Evolutionary conservation across 768 basidiomycete genomes (phyloP).

Genomic region (Boletales sp.): DNA sequence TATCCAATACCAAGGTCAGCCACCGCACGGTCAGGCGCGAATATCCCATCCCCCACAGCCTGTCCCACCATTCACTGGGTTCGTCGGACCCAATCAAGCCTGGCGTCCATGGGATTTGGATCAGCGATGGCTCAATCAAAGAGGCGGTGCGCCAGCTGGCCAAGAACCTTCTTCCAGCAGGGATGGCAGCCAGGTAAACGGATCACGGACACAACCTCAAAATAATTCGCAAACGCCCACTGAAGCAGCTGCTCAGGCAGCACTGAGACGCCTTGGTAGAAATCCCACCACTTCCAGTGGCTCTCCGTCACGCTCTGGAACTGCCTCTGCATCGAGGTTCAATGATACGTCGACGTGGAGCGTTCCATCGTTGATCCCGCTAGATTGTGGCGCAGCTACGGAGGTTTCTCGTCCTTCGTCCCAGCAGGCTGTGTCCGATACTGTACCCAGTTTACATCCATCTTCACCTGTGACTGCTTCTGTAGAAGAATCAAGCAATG

Average conservation of each 20-base stretch:
- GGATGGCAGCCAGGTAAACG: not conserved
- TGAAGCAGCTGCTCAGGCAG: conserved; percentile 65
- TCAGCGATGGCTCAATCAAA: conserved; percentile 27
- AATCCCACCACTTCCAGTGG: conserved; percentile 9
- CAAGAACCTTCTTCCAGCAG: conserved; percentile 8
- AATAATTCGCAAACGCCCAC: conserved; percentile 31
- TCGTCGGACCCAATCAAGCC: conserved; percentile 58
- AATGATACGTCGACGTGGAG: conserved; percentile 17
- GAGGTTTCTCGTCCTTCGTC: not conserved
- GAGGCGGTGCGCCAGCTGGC: not conserved
- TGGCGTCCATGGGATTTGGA: conserved; percentile 63
- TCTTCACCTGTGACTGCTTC: conserved; percentile 4
- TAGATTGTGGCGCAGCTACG: conserved; percentile 9
- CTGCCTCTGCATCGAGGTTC: conserved; percentile 4
- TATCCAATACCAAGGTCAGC: conserved; percentile 52
- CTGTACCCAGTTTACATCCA: conserved; percentile 6
- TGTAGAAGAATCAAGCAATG: not conserved
- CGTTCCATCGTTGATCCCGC: conserved; percentile 24
- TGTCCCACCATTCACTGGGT: conserved; percentile 57
- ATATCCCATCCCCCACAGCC: conserved; percentile 32
- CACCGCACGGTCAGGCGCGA: conserved; percentile 31
- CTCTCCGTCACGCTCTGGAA: conserved; percentile 5
- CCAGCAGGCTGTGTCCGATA: not conserved
- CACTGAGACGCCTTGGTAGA: conserved; percentile 48
- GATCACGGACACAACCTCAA: conserved; percentile 7